Base-by-base conservation (phyloP, 2,329 filamentous ascomycete species). In the Esteya vermicola region DNA sequence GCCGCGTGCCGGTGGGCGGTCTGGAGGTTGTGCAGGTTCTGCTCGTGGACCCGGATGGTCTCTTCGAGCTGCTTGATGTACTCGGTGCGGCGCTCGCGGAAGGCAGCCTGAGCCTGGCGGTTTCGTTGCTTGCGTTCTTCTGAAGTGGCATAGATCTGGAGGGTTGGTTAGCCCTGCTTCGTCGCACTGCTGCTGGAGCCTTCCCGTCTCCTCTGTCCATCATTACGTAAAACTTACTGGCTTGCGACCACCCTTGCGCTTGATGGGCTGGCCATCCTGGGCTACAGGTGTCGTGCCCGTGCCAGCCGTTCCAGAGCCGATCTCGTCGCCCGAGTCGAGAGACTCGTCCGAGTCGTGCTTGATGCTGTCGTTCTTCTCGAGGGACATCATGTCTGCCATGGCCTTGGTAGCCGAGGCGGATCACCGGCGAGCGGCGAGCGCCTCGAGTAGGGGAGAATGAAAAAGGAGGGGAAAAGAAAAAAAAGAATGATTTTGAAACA, bases 31-130 rank as follows among this genome's bases (percentile, higher is more conserved):
- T 93, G 84, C 42, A 96, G 70, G 52, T 85, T 89, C 53, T 93
- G 85, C 63, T 98, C 91, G 68, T 96, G 89, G 51, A 91, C 84
- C 55, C 91, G 89, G 61, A 98, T 96, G 41, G 88, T 93, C 52
- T 89, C 85, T 64, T 98, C 91, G 21, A 98, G 74, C 61, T 98
- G 91, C 66, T 96, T 96, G 66, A 98, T 98, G 61, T 98, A 98
- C 67, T 98, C 91, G 41, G 89, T 96, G 43, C 91, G 80, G 49
- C 91, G 81, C 64, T 98, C 91, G 51, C 91, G 81, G 55, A 98
- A 98, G 43, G 91, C 91, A 41, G 91, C 91, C 63, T 98, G 91
- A 36, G 91, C 91, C 65, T 96, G 91, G 51, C 91, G 72, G 57
- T 98, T 98, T 49, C 91, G 78, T 64, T 96, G 91, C 67, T 98